Evolutionary conservation across 768 basidiomycete genomes (phyloP), one percentile per base, ranked within the genome.

Genomic region (Pleurotus ostreatus): DNA sequence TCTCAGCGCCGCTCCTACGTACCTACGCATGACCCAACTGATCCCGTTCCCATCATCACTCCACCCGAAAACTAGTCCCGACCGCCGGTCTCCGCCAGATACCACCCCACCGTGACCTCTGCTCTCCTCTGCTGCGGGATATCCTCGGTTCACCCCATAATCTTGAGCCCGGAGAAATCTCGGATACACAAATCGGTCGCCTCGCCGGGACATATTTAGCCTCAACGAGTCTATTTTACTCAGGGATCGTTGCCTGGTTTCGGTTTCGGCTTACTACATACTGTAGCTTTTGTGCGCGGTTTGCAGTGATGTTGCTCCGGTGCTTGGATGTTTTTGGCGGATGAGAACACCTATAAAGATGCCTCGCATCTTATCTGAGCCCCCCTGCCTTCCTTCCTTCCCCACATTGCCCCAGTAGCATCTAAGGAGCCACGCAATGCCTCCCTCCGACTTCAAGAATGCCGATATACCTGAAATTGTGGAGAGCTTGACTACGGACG

Each of bases 401-500:
- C 25, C 15, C 49, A 20, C 49, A n/a, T 49, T 16, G 12, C 20
- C n/a, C n/a, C n/a, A n/a, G n/a, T 38, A 16, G 25, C 22, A 23
- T 9, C 2, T 6, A n/a, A 23, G 47, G n/a, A 22, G 15, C 22
- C 44, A 45, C 48, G 26, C 18, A 20, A 90, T 89, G 88, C 64
- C 82, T 2, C 82, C 83, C 7, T 88, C 88, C 25, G 83, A 86
- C 64, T 88, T 91, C 62, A 82, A 83, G 3, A 78, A 79, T 1
- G 87, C 82, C 4, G 66, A 84, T 65, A 73, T 92, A 46, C 73
- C 79, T 59, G 76, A 83, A 46, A 71, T 89, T 52, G 72, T 91
- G 49, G 79, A 82, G n/a, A 73, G 81, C 55, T 70, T 92, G 58
- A 86, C 86, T 1, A 84, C 79, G 0, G 88, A 89, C 38, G 90